phyloP scores from a whole-genome alignment of 2,329 filamentous ascomycete genomes.

The Alternaria rosae region DNA sequence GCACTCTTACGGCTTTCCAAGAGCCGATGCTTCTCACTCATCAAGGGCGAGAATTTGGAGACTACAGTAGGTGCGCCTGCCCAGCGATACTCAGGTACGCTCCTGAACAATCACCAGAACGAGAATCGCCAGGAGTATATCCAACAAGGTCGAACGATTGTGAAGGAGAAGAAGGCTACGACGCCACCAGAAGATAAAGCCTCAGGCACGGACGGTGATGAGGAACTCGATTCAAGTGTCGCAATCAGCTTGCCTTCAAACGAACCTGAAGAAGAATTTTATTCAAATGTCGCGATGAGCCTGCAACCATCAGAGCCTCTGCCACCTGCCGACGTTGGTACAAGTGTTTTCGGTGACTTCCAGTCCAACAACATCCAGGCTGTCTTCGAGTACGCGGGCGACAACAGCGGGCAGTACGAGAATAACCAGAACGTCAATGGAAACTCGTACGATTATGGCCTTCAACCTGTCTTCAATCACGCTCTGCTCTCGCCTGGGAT shows the following conservation, averaged over 20 bases:
- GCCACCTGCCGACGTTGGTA: not conserved
- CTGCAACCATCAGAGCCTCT: not conserved
- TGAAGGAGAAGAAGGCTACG: not conserved
- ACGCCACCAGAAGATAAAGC: not conserved
- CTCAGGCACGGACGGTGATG: not conserved
- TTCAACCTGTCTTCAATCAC: not conserved
- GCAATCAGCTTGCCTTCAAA: not conserved
- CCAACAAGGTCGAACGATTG: not conserved
- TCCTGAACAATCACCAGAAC: not conserved
- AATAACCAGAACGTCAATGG: not conserved
- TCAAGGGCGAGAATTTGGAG: slow-evolving; percentile 19
- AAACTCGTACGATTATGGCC: not conserved
- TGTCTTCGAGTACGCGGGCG: not conserved
- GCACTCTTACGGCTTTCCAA: slow-evolving; percentile 14
- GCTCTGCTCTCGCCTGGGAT: not conserved
- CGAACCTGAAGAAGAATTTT: not conserved
- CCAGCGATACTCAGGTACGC: not conserved
- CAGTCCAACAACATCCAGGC: not conserved
- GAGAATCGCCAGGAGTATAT: not conserved
- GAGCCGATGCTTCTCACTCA: slow-evolving; percentile 13
- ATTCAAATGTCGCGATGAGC: not conserved
- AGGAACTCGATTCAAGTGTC: not conserved
- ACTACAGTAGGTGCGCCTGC: not conserved
- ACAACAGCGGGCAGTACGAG: not conserved
- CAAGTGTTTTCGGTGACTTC: not conserved